Evolutionary conservation across 176 grass and related monocot species (phyloP), one percentile per base, ranked within the genome.

Genomic region (Chloris gayana): DNA sequence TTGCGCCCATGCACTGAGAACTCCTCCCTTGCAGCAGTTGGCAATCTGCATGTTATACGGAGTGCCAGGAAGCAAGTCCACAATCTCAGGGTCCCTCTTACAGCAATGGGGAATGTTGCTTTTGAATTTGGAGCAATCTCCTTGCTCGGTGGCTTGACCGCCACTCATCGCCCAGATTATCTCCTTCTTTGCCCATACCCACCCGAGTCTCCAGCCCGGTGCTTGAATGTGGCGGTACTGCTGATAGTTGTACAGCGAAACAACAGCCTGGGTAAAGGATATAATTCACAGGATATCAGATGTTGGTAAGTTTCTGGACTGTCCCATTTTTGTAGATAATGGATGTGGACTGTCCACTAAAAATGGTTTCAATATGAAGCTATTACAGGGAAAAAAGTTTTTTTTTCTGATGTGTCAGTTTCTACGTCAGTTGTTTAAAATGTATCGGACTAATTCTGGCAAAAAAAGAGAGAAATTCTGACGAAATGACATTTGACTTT

Each of bases 81-180:
- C 89, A 27, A 92, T n/a, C 67, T 91, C 88, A 2, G 93, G 90
- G 42, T 86, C 61, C 59, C 58, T 89, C 34, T 68, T 84, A 57
- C 93, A 97, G 72, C 93, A 93, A 69, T 97, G 93, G 26, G 93
- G 93, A n/a, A 82, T 67, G 42, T 75, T 82, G 13, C 12, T 46
- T 80, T 85, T 97, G 63, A 93, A 97, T 67, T 67, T 93, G 60
- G 93, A 97, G 88, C 93, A 97, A 17, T 97, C 90, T 2, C 93
- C 93, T 86, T 97, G 90, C 32, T 97, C 93, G 0, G 90, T 93
- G 32, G 93, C 69, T 66, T 97, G 93, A n/a, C 67, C 83, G 2
- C 93, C 93, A 9, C 67, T 25, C 90, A 97, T 93, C 7, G 58
- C 67, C 93, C 93, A 93, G 74, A 97, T 97, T 14, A 97, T 45